Evolutionary conservation across 129 eudicot genomes (phyloP).

Genomic region (Pulicaria dysenterica): DNA sequence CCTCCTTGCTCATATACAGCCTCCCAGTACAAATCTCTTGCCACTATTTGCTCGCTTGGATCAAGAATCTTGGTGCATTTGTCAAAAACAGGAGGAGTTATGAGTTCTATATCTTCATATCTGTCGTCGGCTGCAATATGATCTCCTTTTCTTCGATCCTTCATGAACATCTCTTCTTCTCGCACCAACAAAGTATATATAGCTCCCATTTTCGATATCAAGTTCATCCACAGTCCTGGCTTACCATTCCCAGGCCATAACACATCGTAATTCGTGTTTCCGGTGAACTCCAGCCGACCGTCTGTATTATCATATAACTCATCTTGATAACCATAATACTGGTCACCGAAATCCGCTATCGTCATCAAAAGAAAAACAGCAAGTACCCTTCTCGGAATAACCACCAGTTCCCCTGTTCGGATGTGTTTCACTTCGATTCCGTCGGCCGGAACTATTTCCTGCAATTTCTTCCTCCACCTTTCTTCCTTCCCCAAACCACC

Average conservation of each 20-base stretch:
- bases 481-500: conserved; percentile 37
- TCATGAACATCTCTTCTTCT: conserved; percentile 60
- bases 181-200: conserved; percentile 58
- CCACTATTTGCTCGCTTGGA: conserved; percentile 58
- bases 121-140: background rate
- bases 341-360: conserved; percentile 94
- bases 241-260: conserved; percentile 96
- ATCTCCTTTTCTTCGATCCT: background rate
- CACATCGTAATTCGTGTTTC: conserved; percentile 43
- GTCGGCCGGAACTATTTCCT: conserved; percentile 54
- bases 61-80: conserved; percentile 65
- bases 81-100: conserved; percentile 69
- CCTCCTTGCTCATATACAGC: conserved; percentile 48
- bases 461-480: conserved; percentile 71
- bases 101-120: conserved; percentile 64
- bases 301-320: conserved; percentile 57
- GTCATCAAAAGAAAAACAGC: conserved; percentile 83
- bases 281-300: conserved; percentile 66
- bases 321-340: conserved; percentile 74
- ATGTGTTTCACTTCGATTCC: conserved; percentile 69
- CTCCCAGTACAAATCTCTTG: conserved; percentile 82
- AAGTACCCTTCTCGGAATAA: conserved; percentile 61
- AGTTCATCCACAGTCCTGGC: conserved; percentile 84
- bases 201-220: conserved; percentile 77
- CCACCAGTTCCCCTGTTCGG: conserved; percentile 63